Evolutionary conservation across 345 rosid species (phyloP), one percentile per base, ranked within the genome.

Genomic region (Acer campestre): DNA sequence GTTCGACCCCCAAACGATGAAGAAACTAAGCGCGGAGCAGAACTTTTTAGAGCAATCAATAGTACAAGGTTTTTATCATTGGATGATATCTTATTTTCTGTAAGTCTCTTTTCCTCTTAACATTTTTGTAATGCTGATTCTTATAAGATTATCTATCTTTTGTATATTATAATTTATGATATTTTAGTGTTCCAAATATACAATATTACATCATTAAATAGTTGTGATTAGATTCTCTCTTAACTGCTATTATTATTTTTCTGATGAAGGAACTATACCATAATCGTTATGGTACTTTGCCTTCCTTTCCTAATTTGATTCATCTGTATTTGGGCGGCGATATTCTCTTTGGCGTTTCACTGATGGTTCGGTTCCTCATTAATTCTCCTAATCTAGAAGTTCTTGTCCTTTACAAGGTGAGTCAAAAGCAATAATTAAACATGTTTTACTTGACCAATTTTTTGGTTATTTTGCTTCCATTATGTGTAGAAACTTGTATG

Each of bases 341-440:
- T 13, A 0, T 0, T 14, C 10, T 1, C 27, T n/a, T 10, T 46
- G 46, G 48, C 23, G 4, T 56, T 56, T 0, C 18, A 16, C 3
- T 44, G 16, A 14, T 68, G 14, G 14, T 31, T 6, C 9, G 3
- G 0, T 68, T 68, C 12, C 71, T 68, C 51, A 22, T 44, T 18
- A 44, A 68, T 51, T 68, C 58, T 1, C 71, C 71, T 40, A 46
- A 68, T 44, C 51, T 68, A 16, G 55, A 10, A 44, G 71, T 40
- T 40, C 71, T 68, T 40, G 31, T 68, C n/a, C 6, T 68, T 2
- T 2, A 22, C 5, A 23, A n/a, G 70, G 70, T 67, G 11, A 38
- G 70, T 31, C 4, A 40, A 40, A 6, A 40, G 7, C 48, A 9
- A 44, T 29, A 29, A 29, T 29, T 44, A 0, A 7, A 44, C 2